Base-by-base conservation (phyloP, 2,329 filamentous ascomycete genomes). In the Trichoderma lentiforme region DNA sequence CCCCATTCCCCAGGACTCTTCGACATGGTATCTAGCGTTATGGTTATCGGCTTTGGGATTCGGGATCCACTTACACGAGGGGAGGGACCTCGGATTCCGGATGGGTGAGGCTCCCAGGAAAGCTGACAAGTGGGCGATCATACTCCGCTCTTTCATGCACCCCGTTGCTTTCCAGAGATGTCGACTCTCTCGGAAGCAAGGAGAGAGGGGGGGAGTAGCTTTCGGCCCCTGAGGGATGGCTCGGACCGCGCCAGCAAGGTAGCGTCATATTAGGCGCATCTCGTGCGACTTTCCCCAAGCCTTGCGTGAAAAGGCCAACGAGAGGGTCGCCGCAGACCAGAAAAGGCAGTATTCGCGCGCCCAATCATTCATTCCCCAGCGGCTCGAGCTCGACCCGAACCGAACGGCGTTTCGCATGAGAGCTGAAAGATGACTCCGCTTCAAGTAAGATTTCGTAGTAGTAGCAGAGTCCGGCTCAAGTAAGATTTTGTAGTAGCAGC, bases 81-180 rank as follows among this genome's bases (percentile, higher is more conserved):
- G n/a, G 28, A 51, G 28, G 36, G 47, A 24, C 65, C 26, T 32
- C 67, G 28, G 67, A 60, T 61, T 61, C 12, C 56, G 66, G 66
- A 26, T 70, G 21, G 21, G 24, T 70, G 57, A 70, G 56, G 56
- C 56, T 61, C 66, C 56, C n/a, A 57, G 39, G 28, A 53, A 70
- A 62, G 39, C 67, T 62, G 28, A 47, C 57, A 70, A 62, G 57
- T 30, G 57, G 67, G 57, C 57, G 57, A 70, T 70, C 67, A 51
- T 36, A 15, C 67, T 70, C 57, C 67, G 67, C 67, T 61, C 57
- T 53, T 36, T 34, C 18, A 61, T 51, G 56, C 57, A 70, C 67
- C 28, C 67, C 57, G 21, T 60, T 34, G 24, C 57, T 34, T 60
- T 24, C 18, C 18, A 34, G 30, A 60, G 30, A 60, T 60, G 30